Percentiles rank a stretch among this genome's conserved stretches.
phyloP scores from a whole-genome alignment of 2,329 filamentous ascomycete genomes.

The Zymoseptoria brevis region DNA sequence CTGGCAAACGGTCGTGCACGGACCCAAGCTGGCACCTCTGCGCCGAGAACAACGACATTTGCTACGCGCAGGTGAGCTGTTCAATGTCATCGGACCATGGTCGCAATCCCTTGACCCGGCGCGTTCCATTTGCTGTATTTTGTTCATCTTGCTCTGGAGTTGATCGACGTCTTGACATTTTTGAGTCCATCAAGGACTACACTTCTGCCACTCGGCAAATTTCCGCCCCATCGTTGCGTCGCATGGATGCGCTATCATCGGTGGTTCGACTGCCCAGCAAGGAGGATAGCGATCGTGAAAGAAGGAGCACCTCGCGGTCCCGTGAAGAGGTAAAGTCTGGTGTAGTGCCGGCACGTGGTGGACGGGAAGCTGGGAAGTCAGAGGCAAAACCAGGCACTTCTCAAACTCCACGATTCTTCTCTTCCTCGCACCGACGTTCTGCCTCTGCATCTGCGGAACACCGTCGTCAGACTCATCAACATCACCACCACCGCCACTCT shows the following conservation, averaged over 20 bases:
- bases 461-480: conserved; percentile 9
- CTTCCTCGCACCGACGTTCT: conserved; percentile 4
- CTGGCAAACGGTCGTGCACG: not conserved
- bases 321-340: not conserved
- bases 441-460: conserved; percentile 8
- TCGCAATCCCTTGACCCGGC: not conserved
- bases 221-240: conserved; percentile 10
- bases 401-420: conserved; percentile 1
- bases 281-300: not conserved
- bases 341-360: conserved; percentile 1
- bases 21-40: not conserved
- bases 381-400: not conserved
- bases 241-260: conserved; percentile 16
- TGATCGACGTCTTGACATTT: not conserved
- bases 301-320: conserved; percentile 1
- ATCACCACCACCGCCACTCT: conserved; percentile 1
- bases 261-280: conserved; percentile 5
- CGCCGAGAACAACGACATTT: not conserved
- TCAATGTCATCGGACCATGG: not conserved
- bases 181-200: not conserved
- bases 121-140: not conserved
- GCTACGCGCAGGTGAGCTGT: not conserved
- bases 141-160: not conserved
- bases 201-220: not conserved
- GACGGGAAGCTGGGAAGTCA: not conserved